Evolutionary conservation across 1,139 yeast species (phyloP).

Genomic region (Nakaseomyces sp.): DNA sequence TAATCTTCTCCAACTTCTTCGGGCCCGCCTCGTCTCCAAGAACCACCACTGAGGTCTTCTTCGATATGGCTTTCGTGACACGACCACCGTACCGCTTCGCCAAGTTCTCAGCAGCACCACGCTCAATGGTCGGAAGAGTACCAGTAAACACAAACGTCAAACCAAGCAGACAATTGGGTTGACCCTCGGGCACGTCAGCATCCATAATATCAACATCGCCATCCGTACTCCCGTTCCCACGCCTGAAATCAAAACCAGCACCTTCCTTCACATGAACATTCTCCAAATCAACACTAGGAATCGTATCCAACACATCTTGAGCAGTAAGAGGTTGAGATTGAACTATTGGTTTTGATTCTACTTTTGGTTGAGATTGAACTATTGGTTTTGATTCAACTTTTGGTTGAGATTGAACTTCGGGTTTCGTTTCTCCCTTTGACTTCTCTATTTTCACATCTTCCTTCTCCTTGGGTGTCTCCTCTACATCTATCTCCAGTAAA

Average conservation of each 20-base stretch:
- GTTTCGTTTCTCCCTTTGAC: constrained; percentile 7
- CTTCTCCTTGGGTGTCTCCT: constrained; percentile 4
- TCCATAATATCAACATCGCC: constrained; percentile 12
- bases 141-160: constrained; percentile 93
- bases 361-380: neutral
- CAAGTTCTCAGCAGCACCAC: constrained; percentile 64
- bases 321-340: constrained; percentile 14
- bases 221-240: constrained; percentile 9
- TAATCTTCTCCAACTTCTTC: constrained; percentile 77
- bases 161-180: constrained; percentile 76
- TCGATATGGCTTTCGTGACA: constrained; percentile 78
- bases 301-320: constrained; percentile 26
- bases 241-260: constrained; percentile 22
- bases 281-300: constrained; percentile 29
- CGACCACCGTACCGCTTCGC: constrained; percentile 91
- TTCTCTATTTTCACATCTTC: neutral
- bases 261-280: constrained; percentile 29
- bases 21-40: constrained; percentile 97
- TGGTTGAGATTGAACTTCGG: neutral
- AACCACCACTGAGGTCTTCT: constrained; percentile 81
- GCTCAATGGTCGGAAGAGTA: constrained; percentile 64
- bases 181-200: constrained; percentile 50
- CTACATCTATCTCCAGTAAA: constrained; percentile 4
- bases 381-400: constrained; percentile 1
- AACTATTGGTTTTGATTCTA: neutral